These are phyloP conservation scores for Skeletonema costatum DNA, from an alignment of 108 stramenopile species.

Conservation along the genomic window DNA sequence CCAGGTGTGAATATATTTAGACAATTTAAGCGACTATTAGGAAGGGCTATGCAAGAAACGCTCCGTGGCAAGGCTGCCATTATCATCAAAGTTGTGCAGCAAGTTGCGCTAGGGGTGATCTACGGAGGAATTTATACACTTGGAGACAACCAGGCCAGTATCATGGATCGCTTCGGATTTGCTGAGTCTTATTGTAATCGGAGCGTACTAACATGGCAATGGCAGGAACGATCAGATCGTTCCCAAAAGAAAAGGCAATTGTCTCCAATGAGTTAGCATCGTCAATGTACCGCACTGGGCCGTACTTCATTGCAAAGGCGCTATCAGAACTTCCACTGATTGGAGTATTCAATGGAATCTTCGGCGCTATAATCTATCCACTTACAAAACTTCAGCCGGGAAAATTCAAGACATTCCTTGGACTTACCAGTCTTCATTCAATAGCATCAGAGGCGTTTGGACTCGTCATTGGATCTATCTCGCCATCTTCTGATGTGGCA, in stretches of 20 bases:
- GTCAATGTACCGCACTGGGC: constrained; percentile 81
- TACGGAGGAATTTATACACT: constrained; percentile 87
- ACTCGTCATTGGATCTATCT: constrained; percentile 69
- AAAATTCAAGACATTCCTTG: constrained; percentile 79
- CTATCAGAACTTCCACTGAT: constrained; percentile 91
- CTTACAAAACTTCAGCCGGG: constrained; percentile 73
- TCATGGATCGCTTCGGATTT: constrained; percentile 87
- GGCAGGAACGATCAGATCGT: constrained; percentile 78
- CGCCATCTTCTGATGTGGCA: constrained; percentile 73
- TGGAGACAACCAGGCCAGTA: constrained; percentile 77
- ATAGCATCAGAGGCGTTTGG: constrained; percentile 77
- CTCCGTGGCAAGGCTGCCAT: constrained; percentile 75
- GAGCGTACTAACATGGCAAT: constrained; percentile 86
- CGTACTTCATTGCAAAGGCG: constrained; percentile 94
- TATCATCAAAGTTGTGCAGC: constrained; percentile 80
- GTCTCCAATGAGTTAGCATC: constrained; percentile 67
- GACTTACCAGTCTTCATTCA: constrained; percentile 74
- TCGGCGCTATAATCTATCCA: constrained; percentile 80
- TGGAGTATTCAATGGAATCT: constrained; percentile 79
- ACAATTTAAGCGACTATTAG: constrained; percentile 72
- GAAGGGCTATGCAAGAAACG: constrained; percentile 65
- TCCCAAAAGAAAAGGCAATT: constrained; percentile 89
- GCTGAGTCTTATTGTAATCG: constrained; percentile 82
- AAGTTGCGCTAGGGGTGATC: constrained; percentile 78
- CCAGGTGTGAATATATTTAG: constrained; percentile 65